These are phyloP conservation scores for Diaporthe sp. DNA, from an alignment of 2,329 filamentous ascomycete genomes.

Conservation along the genomic window DNA sequence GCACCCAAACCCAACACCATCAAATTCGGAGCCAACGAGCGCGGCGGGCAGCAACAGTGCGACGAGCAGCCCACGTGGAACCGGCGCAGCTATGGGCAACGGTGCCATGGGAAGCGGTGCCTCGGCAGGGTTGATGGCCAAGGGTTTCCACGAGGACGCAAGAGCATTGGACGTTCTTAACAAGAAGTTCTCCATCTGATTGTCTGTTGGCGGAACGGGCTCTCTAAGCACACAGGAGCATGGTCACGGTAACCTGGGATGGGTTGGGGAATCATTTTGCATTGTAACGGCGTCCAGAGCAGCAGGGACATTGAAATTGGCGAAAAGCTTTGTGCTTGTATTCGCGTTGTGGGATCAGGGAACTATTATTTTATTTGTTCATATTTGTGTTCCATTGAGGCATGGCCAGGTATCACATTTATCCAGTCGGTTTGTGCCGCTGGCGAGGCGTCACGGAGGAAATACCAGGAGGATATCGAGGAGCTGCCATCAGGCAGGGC, in stretches of 20 bases:
- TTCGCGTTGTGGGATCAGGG: background rate
- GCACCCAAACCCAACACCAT: conserved; percentile 66
- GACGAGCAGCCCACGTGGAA: conserved; percentile 63
- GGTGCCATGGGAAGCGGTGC: conserved; percentile 6
- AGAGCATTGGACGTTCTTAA: conserved; percentile 48
- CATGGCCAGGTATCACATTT: conserved; percentile 12
- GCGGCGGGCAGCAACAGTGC: conserved; percentile 60
- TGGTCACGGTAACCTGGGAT: conserved; percentile 11
- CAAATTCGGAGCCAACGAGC: conserved; percentile 61
- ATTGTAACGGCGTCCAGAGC: conserved; percentile 33
- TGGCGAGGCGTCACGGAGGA: conserved; percentile 23
- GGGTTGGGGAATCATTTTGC: conserved; percentile 29
- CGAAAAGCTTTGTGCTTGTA: conserved; percentile 18
- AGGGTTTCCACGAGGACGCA: conserved; percentile 45
- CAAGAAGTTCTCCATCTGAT: conserved; percentile 48
- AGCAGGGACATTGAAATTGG: conserved; percentile 16
- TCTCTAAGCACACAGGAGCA: background rate
- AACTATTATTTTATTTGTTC: background rate
- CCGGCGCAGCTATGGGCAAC: conserved; percentile 8
- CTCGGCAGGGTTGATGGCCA: conserved; percentile 34
- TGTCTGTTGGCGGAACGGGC: background rate
- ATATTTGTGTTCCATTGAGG: background rate
- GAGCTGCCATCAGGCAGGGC: background rate
- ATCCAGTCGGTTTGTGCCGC: conserved; percentile 5
- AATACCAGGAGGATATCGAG: conserved; percentile 24